These are phyloP conservation scores for Globisporangium heterothallicum DNA, from an alignment of 352 stramenopile genomes.

Conservation along the genomic window DNA sequence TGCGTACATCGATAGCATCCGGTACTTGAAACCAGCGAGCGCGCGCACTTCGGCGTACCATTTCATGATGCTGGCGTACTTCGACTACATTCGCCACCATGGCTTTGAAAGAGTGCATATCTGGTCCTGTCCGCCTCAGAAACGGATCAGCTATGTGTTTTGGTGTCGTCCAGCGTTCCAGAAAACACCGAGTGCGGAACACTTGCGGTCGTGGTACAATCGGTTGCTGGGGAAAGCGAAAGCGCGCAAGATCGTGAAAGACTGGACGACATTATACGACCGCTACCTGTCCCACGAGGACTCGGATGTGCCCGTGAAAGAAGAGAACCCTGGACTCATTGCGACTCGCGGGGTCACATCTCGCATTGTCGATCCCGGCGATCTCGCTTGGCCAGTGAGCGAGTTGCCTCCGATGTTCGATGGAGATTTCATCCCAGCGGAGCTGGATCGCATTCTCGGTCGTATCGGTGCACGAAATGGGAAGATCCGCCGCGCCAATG, in stretches of 20 bases:
- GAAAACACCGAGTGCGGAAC: conserved; percentile 91
- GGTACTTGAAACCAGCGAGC: conserved; percentile 65
- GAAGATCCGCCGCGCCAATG: conserved; percentile 48
- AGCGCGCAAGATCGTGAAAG: conserved; percentile 49
- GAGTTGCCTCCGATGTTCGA: conserved; percentile 76
- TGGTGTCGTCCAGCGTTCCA: conserved; percentile 95
- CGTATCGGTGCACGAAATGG: conserved; percentile 52
- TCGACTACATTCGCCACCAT: conserved; percentile 91
- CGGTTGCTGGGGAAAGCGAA: conserved; percentile 73
- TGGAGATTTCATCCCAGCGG: conserved; percentile 70
- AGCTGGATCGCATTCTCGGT: conserved; percentile 74
- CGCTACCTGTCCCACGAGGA: conserved; percentile 38
- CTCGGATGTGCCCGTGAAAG: conserved; percentile 24
- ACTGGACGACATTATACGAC: conserved; percentile 69
- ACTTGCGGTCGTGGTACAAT: conserved; percentile 93
- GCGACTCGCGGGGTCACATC: conserved; percentile 53
- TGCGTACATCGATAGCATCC: conserved; percentile 83
- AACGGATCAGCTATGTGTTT: conserved; percentile 98
- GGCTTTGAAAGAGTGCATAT: conserved; percentile 95
- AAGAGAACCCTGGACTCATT: conserved; percentile 20
- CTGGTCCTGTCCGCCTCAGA: conserved; percentile 92
- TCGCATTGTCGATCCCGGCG: conserved; percentile 85
- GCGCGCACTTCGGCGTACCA: conserved; percentile 93
- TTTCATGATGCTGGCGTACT: conserved; percentile 93
- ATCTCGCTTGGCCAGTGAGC: conserved; percentile 64